Evolutionary conservation across 1,284 basidiomycete species (phyloP).

Genomic region (Exobasidium rhododendri): DNA sequence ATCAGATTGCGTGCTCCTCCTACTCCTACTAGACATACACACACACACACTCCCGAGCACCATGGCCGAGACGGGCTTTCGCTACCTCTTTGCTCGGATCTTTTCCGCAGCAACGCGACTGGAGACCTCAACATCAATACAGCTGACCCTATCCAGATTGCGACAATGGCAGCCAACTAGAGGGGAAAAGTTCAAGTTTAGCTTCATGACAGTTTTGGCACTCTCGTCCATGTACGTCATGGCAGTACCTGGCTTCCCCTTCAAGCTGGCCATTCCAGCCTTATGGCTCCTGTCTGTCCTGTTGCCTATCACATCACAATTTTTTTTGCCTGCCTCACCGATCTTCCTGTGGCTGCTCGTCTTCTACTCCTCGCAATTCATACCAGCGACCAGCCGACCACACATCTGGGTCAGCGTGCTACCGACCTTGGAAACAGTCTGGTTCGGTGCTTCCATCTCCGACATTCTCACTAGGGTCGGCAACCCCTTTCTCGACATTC

Average conservation of each 20-base stretch:
- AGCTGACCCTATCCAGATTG: slow-evolving; percentile 37
- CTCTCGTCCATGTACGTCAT: slow-evolving; percentile 76
- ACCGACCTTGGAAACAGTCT: slow-evolving; percentile 86
- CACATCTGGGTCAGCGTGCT: slow-evolving; percentile 85
- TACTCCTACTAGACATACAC: too few species aligned
- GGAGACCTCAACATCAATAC: slow-evolving; percentile 41
- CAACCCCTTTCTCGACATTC: slow-evolving; percentile 81
- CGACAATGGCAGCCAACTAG: slow-evolving; percentile 34
- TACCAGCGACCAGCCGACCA: slow-evolving; percentile 72
- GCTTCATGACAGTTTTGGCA: slow-evolving; percentile 56
- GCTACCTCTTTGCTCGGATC: slow-evolving; percentile 41
- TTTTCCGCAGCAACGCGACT: slow-evolving; percentile 44
- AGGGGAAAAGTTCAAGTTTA: slow-evolving; percentile 47
- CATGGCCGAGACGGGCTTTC: slow-evolving; percentile 16
- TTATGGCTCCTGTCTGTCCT: slow-evolving; percentile 69
- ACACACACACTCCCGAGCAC: too few species aligned
- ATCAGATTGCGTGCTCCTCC: too few species aligned
- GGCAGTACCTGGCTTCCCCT: slow-evolving; percentile 65
- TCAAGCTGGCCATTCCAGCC: slow-evolving; percentile 77
- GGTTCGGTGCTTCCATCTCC: slow-evolving; percentile 95
- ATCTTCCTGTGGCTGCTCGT: slow-evolving; percentile 68
- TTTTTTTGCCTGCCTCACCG: slow-evolving; percentile 84
- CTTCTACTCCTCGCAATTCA: slow-evolving; percentile 82
- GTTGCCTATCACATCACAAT: slow-evolving; percentile 84
- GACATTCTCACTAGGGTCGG: slow-evolving; percentile 92